A percentile compares a stretch with the other conserved stretches of the same genome.
Evolutionary conservation across 345 rosid genomes (phyloP).

Genomic region (Firmiana major): DNA sequence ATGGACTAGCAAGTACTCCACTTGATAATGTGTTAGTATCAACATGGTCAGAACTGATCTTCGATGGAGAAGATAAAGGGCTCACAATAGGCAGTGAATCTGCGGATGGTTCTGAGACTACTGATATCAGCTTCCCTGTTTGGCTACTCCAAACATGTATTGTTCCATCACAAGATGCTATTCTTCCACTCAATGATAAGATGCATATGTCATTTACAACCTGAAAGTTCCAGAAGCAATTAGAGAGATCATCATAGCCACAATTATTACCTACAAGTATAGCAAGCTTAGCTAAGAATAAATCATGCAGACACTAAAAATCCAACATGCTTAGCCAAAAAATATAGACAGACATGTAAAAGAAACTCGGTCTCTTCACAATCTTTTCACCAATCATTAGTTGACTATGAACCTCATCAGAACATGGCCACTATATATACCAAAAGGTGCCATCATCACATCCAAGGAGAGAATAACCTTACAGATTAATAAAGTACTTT

Average conservation of each 20-base stretch:
- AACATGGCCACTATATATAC: not conserved
- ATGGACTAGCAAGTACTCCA: slow-evolving; percentile 61
- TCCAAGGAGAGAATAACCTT: not conserved
- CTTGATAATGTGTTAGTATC: slow-evolving; percentile 58
- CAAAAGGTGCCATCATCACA: not conserved
- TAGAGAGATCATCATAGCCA: slow-evolving; percentile 22
- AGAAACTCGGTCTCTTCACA: not conserved
- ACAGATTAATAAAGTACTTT: not conserved
- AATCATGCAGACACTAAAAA: not conserved
- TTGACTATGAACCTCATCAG: not conserved
- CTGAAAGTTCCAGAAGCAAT: slow-evolving; percentile 39
- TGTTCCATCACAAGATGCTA: slow-evolving; percentile 96
- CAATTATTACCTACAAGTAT: not conserved
- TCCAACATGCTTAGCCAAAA: slow-evolving; percentile 2
- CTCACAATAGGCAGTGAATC: slow-evolving; percentile 50
- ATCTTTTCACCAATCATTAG: not conserved
- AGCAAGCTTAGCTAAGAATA: not conserved
- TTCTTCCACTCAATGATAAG: slow-evolving; percentile 67
- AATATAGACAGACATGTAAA: not conserved
- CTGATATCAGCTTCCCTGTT: slow-evolving; percentile 66
- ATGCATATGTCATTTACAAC: slow-evolving; percentile 82
- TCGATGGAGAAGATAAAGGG: slow-evolving; percentile 40
- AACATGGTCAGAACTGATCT: slow-evolving; percentile 41
- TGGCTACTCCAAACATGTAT: slow-evolving; percentile 88
- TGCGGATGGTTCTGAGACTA: slow-evolving; percentile 62